phyloP scores from a whole-genome alignment of 2,329 filamentous ascomycete genomes.

The Fusarium nurragi region DNA sequence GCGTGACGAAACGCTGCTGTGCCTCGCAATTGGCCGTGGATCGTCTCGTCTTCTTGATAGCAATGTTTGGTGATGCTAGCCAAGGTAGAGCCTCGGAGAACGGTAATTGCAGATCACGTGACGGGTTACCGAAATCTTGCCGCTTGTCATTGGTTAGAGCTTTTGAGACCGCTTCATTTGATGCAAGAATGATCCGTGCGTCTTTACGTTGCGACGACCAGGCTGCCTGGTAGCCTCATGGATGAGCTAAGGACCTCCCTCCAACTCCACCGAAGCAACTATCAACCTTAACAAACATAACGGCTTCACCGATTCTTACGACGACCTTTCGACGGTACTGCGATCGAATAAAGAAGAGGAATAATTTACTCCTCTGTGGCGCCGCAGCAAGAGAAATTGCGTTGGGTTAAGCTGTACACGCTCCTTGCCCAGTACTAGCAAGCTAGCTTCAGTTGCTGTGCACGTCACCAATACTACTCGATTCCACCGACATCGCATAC shows the following conservation, averaged over 20 bases:
- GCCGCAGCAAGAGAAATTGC: neutral
- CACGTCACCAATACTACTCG: slow-evolving; percentile 29
- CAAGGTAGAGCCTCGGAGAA: slow-evolving; percentile 40
- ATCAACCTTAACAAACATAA: slow-evolving; percentile 23
- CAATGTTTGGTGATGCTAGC: slow-evolving; percentile 41
- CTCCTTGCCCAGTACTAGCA: slow-evolving; percentile 32
- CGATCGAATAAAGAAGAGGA: neutral
- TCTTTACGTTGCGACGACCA: slow-evolving; percentile 46
- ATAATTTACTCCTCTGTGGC: neutral
- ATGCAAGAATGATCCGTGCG: slow-evolving; percentile 37
- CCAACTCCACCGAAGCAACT: slow-evolving; percentile 36
- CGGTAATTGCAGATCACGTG: slow-evolving; percentile 44
- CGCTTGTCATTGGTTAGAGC: slow-evolving; percentile 26
- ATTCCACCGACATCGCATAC: slow-evolving; percentile 16
- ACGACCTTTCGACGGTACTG: slow-evolving; percentile 1
- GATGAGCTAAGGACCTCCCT: slow-evolving; percentile 36
- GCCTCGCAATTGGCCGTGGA: slow-evolving; percentile 47
- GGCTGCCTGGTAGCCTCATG: slow-evolving; percentile 55
- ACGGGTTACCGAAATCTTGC: slow-evolving; percentile 34
- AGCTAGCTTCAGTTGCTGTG: slow-evolving; percentile 36
- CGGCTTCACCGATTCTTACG: neutral
- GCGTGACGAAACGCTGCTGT: slow-evolving; percentile 45
- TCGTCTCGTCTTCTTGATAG: slow-evolving; percentile 38
- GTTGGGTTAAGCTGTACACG: slow-evolving; percentile 3
- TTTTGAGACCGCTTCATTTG: neutral